Conservation (phyloP, 1,139 yeast genomes). For the Pichia terricola region DNA sequence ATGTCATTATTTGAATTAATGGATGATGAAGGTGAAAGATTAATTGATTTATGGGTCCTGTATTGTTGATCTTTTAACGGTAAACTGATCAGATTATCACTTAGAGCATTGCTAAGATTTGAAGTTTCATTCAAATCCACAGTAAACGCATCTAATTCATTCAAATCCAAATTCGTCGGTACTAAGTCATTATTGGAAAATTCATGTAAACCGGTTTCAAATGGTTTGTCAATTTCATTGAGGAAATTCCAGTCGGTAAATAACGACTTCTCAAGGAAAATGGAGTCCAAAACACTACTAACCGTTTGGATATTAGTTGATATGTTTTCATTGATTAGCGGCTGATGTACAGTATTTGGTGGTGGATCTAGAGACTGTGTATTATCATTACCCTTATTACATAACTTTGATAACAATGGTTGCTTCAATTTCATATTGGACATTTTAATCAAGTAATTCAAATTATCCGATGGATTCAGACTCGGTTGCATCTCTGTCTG, state of each 20-base stretch:
- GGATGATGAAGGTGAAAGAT: slow-evolving; percentile 2
- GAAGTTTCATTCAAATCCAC: slow-evolving; percentile 12
- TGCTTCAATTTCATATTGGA: slow-evolving; percentile 1
- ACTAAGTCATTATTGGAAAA: no score
- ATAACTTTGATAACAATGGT: not conserved
- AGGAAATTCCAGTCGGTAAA: slow-evolving; percentile 12
- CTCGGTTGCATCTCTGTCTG: not conserved
- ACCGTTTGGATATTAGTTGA: slow-evolving; percentile 10
- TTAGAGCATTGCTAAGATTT: no score
- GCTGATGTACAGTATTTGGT: not conserved
- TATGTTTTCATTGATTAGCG: slow-evolving; percentile 3
- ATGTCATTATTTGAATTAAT: slow-evolving; percentile 12
- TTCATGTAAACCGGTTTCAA: no score
- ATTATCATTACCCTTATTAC: not conserved
- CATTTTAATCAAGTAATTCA: slow-evolving; percentile 9
- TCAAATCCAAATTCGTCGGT: not conserved
- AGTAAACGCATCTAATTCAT: slow-evolving; percentile 17
- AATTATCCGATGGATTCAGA: slow-evolving; percentile 10
- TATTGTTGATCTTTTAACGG: no score
- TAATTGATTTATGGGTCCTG: no score
- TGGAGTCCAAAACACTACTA: slow-evolving; percentile 7
- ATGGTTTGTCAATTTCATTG: slow-evolving; percentile 4
- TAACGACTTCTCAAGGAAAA: slow-evolving; percentile 9
- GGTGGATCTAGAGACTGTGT: no score
- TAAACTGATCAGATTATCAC: no score